Percentiles rank a stretch among this genome's conserved stretches.
phyloP scores from a whole-genome alignment of 75 land plant species.

The Selaginella tamariscina region DNA sequence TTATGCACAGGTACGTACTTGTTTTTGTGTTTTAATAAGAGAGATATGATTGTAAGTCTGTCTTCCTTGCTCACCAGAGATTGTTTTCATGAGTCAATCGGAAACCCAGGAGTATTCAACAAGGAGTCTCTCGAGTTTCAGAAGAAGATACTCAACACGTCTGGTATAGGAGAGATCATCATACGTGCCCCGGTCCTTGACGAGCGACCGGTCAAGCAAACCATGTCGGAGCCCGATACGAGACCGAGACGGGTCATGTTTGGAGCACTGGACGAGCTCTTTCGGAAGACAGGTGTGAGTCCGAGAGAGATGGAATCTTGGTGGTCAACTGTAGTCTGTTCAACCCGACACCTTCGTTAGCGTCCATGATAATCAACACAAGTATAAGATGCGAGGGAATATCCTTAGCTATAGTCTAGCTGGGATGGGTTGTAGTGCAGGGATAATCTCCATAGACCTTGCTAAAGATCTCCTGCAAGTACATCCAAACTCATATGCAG shows the following conservation, averaged over 20 bases:
- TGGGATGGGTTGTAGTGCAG: slow-evolving; percentile 72
- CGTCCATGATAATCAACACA: slow-evolving; percentile 48
- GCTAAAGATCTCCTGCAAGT: slow-evolving; percentile 36
- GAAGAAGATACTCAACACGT: slow-evolving; percentile 46
- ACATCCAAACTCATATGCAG: slow-evolving; percentile 19
- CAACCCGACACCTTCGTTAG: slow-evolving; percentile 49
- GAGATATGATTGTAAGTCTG: too few relatives aligned
- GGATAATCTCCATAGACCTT: slow-evolving; percentile 34
- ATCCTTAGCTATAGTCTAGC: slow-evolving; percentile 40
- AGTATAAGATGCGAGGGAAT: slow-evolving; percentile 33
- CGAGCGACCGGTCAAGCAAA: slow-evolving; percentile 26
- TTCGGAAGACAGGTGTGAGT: slow-evolving; percentile 24
- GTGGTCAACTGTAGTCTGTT: slow-evolving; percentile 53
- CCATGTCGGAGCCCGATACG: slow-evolving; percentile 21
- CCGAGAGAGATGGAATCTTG: slow-evolving; percentile 37
- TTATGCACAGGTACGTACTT: too few relatives aligned
- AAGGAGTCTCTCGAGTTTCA: slow-evolving; percentile 40
- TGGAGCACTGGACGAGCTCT: slow-evolving; percentile 39
- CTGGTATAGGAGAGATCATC: slow-evolving; percentile 55
- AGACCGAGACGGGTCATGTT: slow-evolving; percentile 42
- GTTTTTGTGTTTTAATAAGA: too few relatives aligned
- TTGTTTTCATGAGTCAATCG: slow-evolving; percentile 44
- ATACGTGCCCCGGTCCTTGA: slow-evolving; percentile 54
- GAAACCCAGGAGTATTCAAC: slow-evolving; percentile 26
- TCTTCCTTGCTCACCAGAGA: slow-evolving; percentile 27